These are phyloP conservation scores for Malassezia psittaci DNA, from an alignment of 1,284 basidiomycete genomes.

Conservation along the genomic window DNA sequence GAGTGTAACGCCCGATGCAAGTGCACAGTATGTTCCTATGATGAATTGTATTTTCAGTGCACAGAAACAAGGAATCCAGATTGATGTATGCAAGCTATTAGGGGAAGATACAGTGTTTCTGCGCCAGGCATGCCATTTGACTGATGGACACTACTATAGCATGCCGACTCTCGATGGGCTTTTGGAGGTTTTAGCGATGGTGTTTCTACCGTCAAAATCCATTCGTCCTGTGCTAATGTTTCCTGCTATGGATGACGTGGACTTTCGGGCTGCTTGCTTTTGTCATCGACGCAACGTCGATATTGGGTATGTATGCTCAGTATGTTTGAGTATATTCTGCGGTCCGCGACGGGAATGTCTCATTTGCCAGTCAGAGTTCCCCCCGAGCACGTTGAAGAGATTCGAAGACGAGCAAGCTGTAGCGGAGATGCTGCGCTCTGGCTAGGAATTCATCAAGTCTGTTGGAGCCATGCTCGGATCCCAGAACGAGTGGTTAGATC, in stretches of 20 bases:
- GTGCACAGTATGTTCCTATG: conserved; percentile 82
- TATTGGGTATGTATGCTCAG: conserved; percentile 80
- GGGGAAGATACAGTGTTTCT: conserved; percentile 86
- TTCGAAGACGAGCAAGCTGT: conserved; percentile 14
- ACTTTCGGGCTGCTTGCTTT: conserved; percentile 95
- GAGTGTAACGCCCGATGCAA: conserved; percentile 78
- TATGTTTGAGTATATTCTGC: conserved; percentile 41
- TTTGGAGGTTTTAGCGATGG: conserved; percentile 30
- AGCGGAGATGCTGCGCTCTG: not conserved
- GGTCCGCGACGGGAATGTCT: conserved; percentile 18
- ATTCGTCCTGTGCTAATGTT: conserved; percentile 68
- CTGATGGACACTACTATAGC: conserved; percentile 82
- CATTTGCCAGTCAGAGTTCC: conserved; percentile 21
- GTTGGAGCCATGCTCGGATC: conserved; percentile 11
- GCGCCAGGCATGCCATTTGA: conserved; percentile 91
- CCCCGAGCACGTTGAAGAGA: conserved; percentile 10
- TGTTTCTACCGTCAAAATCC: conserved; percentile 47
- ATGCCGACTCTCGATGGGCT: conserved; percentile 60
- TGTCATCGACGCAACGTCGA: conserved; percentile 96
- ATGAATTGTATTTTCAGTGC: conserved; percentile 99
- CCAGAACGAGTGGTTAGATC: conserved; percentile 4
- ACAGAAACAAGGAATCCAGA: conserved; percentile 88
- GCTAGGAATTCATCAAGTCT: not conserved
- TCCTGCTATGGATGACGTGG: conserved; percentile 85
- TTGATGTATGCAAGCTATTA: conserved; percentile 87